phyloP scores from a whole-genome alignment of 352 stramenopile species.

The Phytophthora chlamydospora region DNA sequence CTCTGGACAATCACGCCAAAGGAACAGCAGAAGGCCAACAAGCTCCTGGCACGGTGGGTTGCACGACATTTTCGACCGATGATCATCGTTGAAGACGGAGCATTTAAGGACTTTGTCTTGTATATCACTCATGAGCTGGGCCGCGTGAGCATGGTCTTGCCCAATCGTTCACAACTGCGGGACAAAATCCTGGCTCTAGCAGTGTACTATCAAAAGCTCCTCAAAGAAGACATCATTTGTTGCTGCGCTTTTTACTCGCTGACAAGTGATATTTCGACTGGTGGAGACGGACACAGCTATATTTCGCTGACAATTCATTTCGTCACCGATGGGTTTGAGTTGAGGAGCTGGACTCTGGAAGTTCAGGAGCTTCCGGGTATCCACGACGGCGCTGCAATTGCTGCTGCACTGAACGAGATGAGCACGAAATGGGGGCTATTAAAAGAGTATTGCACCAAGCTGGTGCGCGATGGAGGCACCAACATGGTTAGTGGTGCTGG shows the following conservation, averaged over 20 bases:
- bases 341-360: slow-evolving; percentile 13
- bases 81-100: slow-evolving; percentile 15
- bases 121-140: slow-evolving; percentile 17
- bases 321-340: background rate
- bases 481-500: slow-evolving; percentile 12
- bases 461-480: slow-evolving; percentile 4
- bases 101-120: slow-evolving; percentile 12
- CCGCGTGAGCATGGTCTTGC: background rate
- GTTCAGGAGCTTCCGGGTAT: slow-evolving; percentile 15
- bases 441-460: background rate
- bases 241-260: slow-evolving; percentile 13
- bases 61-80: slow-evolving; percentile 16
- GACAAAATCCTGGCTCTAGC: slow-evolving; percentile 10
- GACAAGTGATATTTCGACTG: slow-evolving; percentile 22
- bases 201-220: background rate
- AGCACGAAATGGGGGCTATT: slow-evolving; percentile 1
- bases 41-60: slow-evolving; percentile 9
- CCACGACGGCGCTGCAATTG: slow-evolving; percentile 5
- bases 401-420: slow-evolving; percentile 5
- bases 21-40: slow-evolving; percentile 3
- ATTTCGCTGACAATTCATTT: slow-evolving; percentile 23
- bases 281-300: slow-evolving; percentile 8
- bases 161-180: slow-evolving; percentile 9
- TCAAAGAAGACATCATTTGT: slow-evolving; percentile 1
- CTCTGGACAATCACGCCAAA: slow-evolving; percentile 2